Percentiles rank a stretch among this genome's conserved stretches.
These are phyloP conservation scores for Nakaseomyces uthaithaninus DNA, from an alignment of 1,139 yeast genomes.

Conservation along the genomic window DNA sequence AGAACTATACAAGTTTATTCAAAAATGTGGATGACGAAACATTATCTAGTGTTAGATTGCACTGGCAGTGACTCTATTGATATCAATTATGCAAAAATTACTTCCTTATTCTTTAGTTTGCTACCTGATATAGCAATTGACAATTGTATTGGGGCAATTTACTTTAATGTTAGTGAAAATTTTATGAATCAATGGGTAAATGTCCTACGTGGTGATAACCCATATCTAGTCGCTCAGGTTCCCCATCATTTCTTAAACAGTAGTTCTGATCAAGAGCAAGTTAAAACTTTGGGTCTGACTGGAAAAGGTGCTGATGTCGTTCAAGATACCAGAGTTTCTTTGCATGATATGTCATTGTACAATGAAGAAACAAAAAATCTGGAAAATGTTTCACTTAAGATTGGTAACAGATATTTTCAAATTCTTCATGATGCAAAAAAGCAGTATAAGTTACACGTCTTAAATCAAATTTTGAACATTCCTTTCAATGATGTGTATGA, in stretches of 20 bases:
- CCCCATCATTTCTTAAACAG: constrained; percentile 35
- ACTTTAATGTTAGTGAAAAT: constrained; percentile 50
- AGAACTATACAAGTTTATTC: constrained; percentile 58
- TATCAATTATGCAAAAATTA: constrained; percentile 22
- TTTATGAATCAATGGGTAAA: constrained; percentile 34
- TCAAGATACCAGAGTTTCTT: constrained; percentile 48
- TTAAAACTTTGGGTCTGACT: constrained; percentile 45
- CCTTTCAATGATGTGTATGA: constrained; percentile 46
- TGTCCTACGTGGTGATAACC: constrained; percentile 18
- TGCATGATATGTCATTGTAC: constrained; percentile 35
- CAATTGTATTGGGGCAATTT: constrained; percentile 51
- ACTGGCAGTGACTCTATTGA: constrained; percentile 44
- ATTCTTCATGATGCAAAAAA: constrained; percentile 38
- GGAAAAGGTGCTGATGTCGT: constrained; percentile 32
- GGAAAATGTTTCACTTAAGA: constrained; percentile 50
- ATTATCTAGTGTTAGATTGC: constrained; percentile 57
- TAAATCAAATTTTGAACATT: constrained; percentile 17
- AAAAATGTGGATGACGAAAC: constrained; percentile 67
- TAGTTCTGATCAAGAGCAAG: constrained; percentile 41
- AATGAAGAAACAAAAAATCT: constrained; percentile 37
- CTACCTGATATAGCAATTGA: constrained; percentile 41
- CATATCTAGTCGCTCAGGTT: constrained; percentile 15
- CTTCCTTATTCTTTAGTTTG: constrained; percentile 34
- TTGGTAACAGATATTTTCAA: constrained; percentile 66
- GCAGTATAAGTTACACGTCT: constrained; percentile 31